Evolutionary conservation across 768 basidiomycete genomes (phyloP), one percentile per base, ranked within the genome.

Genomic region (Mycena belliarum): DNA sequence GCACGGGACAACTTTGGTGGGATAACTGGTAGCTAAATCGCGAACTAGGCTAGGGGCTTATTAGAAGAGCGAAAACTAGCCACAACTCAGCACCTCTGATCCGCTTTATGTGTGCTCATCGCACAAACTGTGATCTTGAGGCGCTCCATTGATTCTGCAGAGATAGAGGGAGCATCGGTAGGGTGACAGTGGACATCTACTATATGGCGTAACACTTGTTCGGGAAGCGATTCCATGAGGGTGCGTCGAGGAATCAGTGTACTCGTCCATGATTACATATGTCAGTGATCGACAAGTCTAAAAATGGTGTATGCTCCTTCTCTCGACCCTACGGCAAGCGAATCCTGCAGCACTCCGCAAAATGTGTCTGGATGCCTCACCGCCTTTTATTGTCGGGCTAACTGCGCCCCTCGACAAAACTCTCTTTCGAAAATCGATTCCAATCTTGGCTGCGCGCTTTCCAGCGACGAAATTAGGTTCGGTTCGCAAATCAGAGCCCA

Each of bases 121-220:
- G 91, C 88, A 59, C 90, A 91, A 38, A 97, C 77, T 0, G 82
- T 86, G 49, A 93, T 85, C 4, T 75, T 69, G 4, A 90, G 80
- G 12, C 72, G 65, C 24, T 82, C 75, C 73, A 91, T 84, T 6
- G 79, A 78, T 23, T 75, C 72, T 4, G 72, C 50, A 9, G 74
- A 64, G 37, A 86, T 79, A 1, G 66, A 65, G 1, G 70, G 71
- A 11, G 88, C 82, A 70, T 96, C 95, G 5, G 91, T 94, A 4
- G 95, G 94, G 73, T 98, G 95, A 72, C 92, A 95, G 64, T 98
- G 95, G 0, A 87, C 91, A 68, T 97, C 95, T 52, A 87, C 80
- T 55, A 98, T 75, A 65, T 91, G 91, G 21, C 71, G 74, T 20
- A 91, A 75, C 43, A 93, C 79, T 47, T 49, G 47, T 15, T 43